These are phyloP conservation scores for Geotrichum siamense DNA, from an alignment of 1,139 yeast species.

Conservation along the genomic window DNA sequence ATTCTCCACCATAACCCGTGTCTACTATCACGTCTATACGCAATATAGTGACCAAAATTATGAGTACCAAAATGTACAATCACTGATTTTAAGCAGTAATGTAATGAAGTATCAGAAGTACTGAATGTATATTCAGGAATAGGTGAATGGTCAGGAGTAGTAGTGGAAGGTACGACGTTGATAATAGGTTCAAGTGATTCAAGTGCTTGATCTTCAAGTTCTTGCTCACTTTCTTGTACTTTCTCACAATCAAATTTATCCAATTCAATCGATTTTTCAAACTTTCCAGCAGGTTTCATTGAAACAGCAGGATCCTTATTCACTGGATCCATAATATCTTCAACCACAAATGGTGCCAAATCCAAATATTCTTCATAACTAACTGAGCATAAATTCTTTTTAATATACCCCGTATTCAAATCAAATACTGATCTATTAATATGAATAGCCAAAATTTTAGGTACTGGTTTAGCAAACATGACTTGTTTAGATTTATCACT, in stretches of 20 bases:
- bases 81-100: slow-evolving; percentile 71
- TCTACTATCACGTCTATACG: slow-evolving; percentile 54
- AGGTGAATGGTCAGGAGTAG: neutral
- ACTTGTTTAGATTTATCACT: slow-evolving; percentile 79
- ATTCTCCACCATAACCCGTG: slow-evolving; percentile 93
- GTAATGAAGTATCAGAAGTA: slow-evolving; percentile 18
- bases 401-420: slow-evolving; percentile 71
- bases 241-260: slow-evolving; percentile 6
- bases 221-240: slow-evolving; percentile 17
- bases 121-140: neutral
- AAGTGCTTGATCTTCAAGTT: slow-evolving; percentile 22
- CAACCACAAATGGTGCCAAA: slow-evolving; percentile 61
- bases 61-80: slow-evolving; percentile 92
- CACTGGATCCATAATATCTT: slow-evolving; percentile 47
- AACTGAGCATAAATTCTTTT: slow-evolving; percentile 80
- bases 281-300: slow-evolving; percentile 36
- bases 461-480: slow-evolving; percentile 63
- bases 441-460: slow-evolving; percentile 76
- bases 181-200: slow-evolving; percentile 21
- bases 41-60: slow-evolving; percentile 90
- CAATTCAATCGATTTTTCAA: slow-evolving; percentile 2
- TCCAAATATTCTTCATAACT: slow-evolving; percentile 62
- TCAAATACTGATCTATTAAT: slow-evolving; percentile 90
- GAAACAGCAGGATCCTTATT: slow-evolving; percentile 75
- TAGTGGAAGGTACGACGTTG: slow-evolving; percentile 15